Base-by-base conservation (phyloP, 495 filamentous ascomycete genomes). In the Annulohypoxylon bovei region DNA sequence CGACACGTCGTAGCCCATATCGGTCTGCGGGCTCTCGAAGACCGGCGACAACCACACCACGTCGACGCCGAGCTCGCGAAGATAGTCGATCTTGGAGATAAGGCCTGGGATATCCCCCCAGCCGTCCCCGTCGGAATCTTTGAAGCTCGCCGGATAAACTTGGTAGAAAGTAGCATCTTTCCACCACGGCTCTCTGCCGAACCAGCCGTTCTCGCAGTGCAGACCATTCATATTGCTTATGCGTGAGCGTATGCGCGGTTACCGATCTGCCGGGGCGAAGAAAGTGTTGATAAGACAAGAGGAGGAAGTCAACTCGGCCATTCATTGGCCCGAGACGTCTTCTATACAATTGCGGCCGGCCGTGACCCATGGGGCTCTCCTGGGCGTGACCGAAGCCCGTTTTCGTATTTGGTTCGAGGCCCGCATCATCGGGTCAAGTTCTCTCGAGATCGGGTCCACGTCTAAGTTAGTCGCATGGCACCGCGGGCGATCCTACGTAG, bases 31-130 rank as follows among this genome's bases (percentile, higher is more conserved):
- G 1, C 84, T 88, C 35, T 91, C 87, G 71, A 88, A 91, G 14
- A 90, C 80, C 6, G 90, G 90, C 64, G 86, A 90, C 2, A 91
- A 68, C 90, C 90, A 92, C 44, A 93, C 81, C 20, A 89, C 83
- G 72, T 92, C 88, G 8, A 90, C 79, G 0, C 88, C 90, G 0
- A 92, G 81, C 4, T 83, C 74, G 60, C 86, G 79, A 65, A 92
- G 85, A 70, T 92, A 89, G 72, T 89, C 87, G 12, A 92, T 77
- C 71, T 89, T 84, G 16, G 86, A 86, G 37, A 88, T 85, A 42
- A 92, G 88, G 12, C 90, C 90, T 1, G 82, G 87, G 35, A 92
- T 86, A 71, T 92, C 90, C 9, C 90, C 90, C 64, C 89, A 80
- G 32, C 90, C 90, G 75, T 91, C 89, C 55, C 84, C 81, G 71